Percentiles rank a stretch among this genome's conserved stretches.
phyloP scores from a whole-genome alignment of 495 filamentous ascomycete species.

The Daldinia bambusicola region DNA sequence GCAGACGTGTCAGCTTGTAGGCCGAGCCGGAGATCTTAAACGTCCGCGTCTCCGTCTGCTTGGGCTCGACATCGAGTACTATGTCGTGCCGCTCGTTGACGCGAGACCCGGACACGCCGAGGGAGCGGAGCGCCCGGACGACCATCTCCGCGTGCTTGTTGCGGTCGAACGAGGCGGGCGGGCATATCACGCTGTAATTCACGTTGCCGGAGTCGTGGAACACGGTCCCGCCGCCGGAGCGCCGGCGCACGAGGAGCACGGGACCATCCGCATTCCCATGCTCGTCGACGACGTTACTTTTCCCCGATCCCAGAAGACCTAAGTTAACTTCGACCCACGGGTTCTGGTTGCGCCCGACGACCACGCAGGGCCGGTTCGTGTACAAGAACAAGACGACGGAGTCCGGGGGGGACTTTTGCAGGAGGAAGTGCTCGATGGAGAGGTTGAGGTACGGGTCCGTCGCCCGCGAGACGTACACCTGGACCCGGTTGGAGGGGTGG shows the following conservation, averaged over 20 bases:
- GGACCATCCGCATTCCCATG: conserved; percentile 31
- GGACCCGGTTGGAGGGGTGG: conserved; percentile 46
- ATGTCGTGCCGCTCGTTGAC: conserved; percentile 97
- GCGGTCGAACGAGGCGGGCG: conserved; percentile 75
- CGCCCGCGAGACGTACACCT: conserved; percentile 81
- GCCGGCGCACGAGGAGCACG: conserved; percentile 76
- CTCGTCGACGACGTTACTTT: not conserved
- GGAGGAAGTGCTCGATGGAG: conserved; percentile 91
- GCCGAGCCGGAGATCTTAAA: conserved; percentile 92
- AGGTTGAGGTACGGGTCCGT: conserved; percentile 89
- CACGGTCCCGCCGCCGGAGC: conserved; percentile 90
- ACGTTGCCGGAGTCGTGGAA: conserved; percentile 93
- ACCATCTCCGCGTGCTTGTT: conserved; percentile 93
- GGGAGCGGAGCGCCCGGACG: conserved; percentile 72
- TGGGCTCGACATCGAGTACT: conserved; percentile 66
- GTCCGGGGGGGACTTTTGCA: conserved; percentile 73
- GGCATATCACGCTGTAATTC: conserved; percentile 92
- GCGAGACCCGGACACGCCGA: conserved; percentile 59
- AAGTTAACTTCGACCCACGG: conserved; percentile 94
- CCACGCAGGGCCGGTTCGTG: conserved; percentile 82
- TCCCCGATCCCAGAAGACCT: conserved; percentile 53
- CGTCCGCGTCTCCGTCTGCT: conserved; percentile 50
- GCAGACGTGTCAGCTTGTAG: conserved; percentile 83
- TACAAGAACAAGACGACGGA: conserved; percentile 88
- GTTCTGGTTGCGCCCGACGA: conserved; percentile 97